phyloP scores from a whole-genome alignment of 768 basidiomycete species.

The Rhizopogon salebrosus region DNA sequence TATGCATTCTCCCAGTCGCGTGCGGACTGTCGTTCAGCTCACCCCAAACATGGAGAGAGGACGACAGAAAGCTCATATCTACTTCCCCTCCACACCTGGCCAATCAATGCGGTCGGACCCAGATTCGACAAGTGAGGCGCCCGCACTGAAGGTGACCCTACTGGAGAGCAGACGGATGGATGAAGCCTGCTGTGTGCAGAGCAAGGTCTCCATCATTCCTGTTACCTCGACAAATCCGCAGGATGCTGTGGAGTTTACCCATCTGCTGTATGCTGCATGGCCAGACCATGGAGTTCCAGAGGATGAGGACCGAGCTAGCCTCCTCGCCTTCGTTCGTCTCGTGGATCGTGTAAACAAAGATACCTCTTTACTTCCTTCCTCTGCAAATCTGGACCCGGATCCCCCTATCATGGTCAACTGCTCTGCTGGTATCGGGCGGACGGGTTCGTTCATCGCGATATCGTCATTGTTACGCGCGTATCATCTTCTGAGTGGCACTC shows the following conservation, averaged over 20 bases:
- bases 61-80: constrained; percentile 67
- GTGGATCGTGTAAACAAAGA: constrained; percentile 60
- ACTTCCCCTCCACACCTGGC: constrained; percentile 64
- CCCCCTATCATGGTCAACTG: constrained; percentile 82
- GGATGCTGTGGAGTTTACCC: constrained; percentile 51
- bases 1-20: constrained; percentile 29
- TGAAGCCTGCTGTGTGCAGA: constrained; percentile 57
- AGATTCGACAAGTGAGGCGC: constrained; percentile 34
- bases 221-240: constrained; percentile 21
- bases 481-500: constrained; percentile 36
- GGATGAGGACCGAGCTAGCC: constrained; percentile 49
- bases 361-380: constrained; percentile 19
- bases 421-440: constrained; percentile 84
- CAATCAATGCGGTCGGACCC: constrained; percentile 43
- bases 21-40: constrained; percentile 79
- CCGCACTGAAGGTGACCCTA: constrained; percentile 56
- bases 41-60: constrained; percentile 69
- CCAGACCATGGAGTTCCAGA: constrained; percentile 82
- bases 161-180: constrained; percentile 38
- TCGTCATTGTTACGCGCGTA: constrained; percentile 70
- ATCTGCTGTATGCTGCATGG: constrained; percentile 74
- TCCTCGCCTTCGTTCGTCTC: constrained; percentile 59
- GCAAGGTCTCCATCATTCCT: constrained; percentile 51
- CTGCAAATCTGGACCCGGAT: constrained; percentile 40
- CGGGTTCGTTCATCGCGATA: constrained; percentile 80